Evolutionary conservation across 2,329 filamentous ascomycete genomes (phyloP).

Genomic region (Capronia coronata): DNA sequence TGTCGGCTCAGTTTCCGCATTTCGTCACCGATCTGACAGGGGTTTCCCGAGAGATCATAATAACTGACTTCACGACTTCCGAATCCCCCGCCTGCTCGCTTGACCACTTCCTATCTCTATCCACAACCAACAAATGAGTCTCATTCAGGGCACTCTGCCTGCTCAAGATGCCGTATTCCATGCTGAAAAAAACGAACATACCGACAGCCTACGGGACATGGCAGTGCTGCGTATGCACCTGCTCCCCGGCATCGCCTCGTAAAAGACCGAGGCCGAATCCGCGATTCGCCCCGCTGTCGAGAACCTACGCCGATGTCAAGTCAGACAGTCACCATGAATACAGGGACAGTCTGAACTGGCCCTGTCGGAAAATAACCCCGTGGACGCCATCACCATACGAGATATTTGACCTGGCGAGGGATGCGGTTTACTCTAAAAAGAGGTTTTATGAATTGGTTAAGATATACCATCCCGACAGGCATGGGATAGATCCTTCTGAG

Average conservation of each 20-base stretch:
- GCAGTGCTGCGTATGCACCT: conserved; percentile 32
- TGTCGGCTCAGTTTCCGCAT: conserved; percentile 10
- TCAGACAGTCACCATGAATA: conserved; percentile 25
- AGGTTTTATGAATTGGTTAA: conserved; percentile 90
- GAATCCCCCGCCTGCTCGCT: conserved; percentile 2
- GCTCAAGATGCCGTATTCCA: conserved; percentile 16
- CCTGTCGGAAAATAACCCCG: conserved; percentile 16
- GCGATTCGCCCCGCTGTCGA: conserved; percentile 24
- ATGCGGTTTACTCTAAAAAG: conserved; percentile 69
- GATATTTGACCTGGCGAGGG: conserved; percentile 60
- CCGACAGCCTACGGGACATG: conserved; percentile 36
- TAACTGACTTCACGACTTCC: conserved; percentile 6
- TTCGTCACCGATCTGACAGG: not conserved
- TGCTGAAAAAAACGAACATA: conserved; percentile 44
- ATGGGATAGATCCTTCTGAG: conserved; percentile 31
- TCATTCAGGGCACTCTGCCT: not conserved
- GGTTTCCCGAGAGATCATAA: conserved; percentile 1
- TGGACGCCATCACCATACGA: conserved; percentile 74
- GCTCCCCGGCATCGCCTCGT: conserved; percentile 27
- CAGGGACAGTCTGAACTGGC: conserved; percentile 29
- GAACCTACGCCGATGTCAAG: conserved; percentile 36
- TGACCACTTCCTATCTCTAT: conserved; percentile 4
- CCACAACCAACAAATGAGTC: not conserved
- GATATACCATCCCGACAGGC: conserved; percentile 83
- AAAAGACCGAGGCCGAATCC: conserved; percentile 17